These are phyloP conservation scores for Tilletia horrida DNA, from an alignment of 1,284 basidiomycete species.

Conservation along the genomic window DNA sequence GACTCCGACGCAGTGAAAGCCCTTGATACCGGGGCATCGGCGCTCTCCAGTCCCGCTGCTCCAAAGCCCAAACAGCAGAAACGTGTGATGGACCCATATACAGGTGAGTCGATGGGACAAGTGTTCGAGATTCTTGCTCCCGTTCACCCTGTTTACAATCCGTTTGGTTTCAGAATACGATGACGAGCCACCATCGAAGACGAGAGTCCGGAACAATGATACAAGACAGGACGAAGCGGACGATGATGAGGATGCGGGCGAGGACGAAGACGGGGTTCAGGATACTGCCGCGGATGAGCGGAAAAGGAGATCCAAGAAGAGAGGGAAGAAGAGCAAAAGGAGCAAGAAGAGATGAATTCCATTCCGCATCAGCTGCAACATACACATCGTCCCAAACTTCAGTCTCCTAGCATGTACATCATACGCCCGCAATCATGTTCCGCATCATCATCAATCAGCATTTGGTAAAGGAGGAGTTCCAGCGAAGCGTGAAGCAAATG, in stretches of 20 bases:
- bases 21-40: neutral
- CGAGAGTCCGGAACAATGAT: neutral
- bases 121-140: no score
- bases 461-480: neutral
- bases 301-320: conserved; percentile 7
- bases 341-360: conserved; percentile 3
- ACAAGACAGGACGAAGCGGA: neutral
- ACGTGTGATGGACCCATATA: conserved; percentile 2
- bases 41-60: neutral
- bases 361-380: no score
- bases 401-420: no score
- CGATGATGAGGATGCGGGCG: neutral
- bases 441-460: neutral
- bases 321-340: neutral
- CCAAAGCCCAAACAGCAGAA: neutral
- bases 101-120: neutral
- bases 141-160: no score
- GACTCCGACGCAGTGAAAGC: neutral
- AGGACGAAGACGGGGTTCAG: neutral
- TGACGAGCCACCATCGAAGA: neutral
- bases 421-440: no score
- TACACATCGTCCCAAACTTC: no score
- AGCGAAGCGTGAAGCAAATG: no score
- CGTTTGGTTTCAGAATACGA: neutral
- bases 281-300: neutral